Percentiles rank a stretch among this genome's conserved stretches.
These are phyloP conservation scores for Cladophialophora chaetospira DNA, from an alignment of 2,329 filamentous ascomycete species.

Conservation along the genomic window DNA sequence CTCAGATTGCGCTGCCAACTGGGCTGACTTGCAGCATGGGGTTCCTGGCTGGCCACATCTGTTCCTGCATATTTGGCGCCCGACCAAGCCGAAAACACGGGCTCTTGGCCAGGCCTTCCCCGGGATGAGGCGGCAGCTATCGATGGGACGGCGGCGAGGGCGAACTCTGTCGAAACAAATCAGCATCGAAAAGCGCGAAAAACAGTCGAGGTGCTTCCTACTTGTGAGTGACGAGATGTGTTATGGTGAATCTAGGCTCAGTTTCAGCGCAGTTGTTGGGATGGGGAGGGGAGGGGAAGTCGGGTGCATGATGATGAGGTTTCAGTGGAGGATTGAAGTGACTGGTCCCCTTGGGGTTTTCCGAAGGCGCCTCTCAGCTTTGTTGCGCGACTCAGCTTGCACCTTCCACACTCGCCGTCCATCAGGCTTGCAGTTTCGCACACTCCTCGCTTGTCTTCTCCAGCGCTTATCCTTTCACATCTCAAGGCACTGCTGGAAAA, in stretches of 20 bases:
- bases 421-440: not conserved
- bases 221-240: not conserved
- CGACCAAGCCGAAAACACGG: slow-evolving; percentile 6
- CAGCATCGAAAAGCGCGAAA: not conserved
- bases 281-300: not conserved
- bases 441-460: not conserved
- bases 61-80: slow-evolving; percentile 32
- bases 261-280: not conserved
- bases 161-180: slow-evolving; percentile 1
- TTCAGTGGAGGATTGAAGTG: slow-evolving; percentile 9
- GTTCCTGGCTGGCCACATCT: slow-evolving; percentile 4
- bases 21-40: slow-evolving; percentile 11
- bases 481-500: slow-evolving; percentile 1
- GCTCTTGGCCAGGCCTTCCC: slow-evolving; percentile 8
- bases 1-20: not conserved
- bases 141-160: not conserved
- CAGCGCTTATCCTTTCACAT: slow-evolving; percentile 13
- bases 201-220: not conserved
- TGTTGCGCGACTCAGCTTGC: slow-evolving; percentile 15
- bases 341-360: slow-evolving; percentile 4
- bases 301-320: slow-evolving; percentile 5
- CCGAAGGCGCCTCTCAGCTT: slow-evolving; percentile 24
- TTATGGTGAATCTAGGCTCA: not conserved
- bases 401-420: not conserved
- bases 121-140: slow-evolving; percentile 10